Base-by-base conservation (phyloP, 164 flowering plant species). In the Magnolia kwangsiensis region DNA sequence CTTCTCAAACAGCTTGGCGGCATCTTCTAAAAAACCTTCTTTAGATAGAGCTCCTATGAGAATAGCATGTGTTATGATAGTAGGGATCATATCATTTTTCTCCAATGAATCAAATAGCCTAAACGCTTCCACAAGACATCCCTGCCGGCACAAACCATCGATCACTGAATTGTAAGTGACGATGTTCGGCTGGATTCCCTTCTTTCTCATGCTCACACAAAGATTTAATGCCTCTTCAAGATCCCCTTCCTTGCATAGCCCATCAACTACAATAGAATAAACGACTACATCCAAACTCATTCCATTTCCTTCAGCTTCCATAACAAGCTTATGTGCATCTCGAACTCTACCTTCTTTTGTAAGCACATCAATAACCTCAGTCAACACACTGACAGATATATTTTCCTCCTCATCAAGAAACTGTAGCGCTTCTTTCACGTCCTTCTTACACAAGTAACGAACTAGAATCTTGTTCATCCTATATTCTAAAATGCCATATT, bases 91-190 rank as follows among this genome's bases (percentile, higher is more conserved):
- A 69, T 79, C 73, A 58, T 86, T 75, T 77, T 72, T 87, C 81
- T 90, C 95, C 59, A 96, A 78, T 14, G 99, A 89, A 87, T 94
- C 94, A 85, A 90, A 92, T 9, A 96, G 80, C 77, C 94, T 84
- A 79, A 94, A 85, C 59, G 98, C 99, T 86, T 91, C 89, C 80
- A 89, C 80, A 75, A 92, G 78, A 80, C 91, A 87, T 21, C 98
- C 95, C 81, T 94, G 92, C 66, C 27, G 86, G 79, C 98, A 94
- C 76, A 96, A 75, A 55, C 92, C 97, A 78, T 88, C 80, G 63
- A 94, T 86, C 58, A 94, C 81, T 49, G 92, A 82, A 82, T 96
- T 92, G 80, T 90, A 91, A 8, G 88, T 84, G 68, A 90, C 82
- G 20, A 92, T 93, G 67, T 87, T 90, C 55, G 89, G 85, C 51